Evolutionary conservation across 208 protist species (phyloP).

Genomic region (Acanthamoeba culbertsoni): DNA sequence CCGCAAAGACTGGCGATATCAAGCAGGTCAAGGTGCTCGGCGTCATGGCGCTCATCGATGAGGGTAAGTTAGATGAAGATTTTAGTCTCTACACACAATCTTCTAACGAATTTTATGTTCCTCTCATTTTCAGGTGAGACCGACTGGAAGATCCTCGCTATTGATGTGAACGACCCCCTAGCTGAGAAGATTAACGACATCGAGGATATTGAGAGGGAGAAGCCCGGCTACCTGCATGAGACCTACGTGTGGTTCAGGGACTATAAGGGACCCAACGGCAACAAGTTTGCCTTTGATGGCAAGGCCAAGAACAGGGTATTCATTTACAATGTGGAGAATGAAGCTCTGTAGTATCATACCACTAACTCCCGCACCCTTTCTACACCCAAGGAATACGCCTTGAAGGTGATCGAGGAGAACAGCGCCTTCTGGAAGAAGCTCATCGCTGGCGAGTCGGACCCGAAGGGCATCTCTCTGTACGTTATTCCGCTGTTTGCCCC

Average conservation of each 20-base stretch:
- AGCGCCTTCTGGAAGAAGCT: conserved; percentile 76
- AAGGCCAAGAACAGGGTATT: conserved; percentile 72
- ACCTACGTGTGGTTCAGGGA: conserved; percentile 81
- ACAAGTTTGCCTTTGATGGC: conserved; percentile 83
- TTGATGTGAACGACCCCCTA: conserved; percentile 80
- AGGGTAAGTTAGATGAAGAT: conserved; percentile 54
- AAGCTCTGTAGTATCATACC: neutral
- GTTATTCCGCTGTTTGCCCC: neutral
- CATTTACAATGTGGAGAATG: neutral
- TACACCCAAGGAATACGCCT: conserved; percentile 69
- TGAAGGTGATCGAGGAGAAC: conserved; percentile 78
- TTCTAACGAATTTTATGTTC: neutral
- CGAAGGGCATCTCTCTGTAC: conserved; percentile 39
- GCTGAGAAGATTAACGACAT: conserved; percentile 81
- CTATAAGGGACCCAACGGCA: conserved; percentile 85
- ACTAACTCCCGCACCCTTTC: neutral
- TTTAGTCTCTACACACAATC: neutral
- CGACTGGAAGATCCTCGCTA: conserved; percentile 84
- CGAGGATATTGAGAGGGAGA: conserved; percentile 77
- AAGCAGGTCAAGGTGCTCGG: conserved; percentile 80
- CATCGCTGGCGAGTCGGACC: conserved; percentile 30
- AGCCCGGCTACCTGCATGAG: conserved; percentile 77
- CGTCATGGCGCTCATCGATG: conserved; percentile 82
- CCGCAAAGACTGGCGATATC: conserved; percentile 58
- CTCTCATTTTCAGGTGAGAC: conserved; percentile 73